Percentiles rank a stretch among this genome's conserved stretches.
Evolutionary conservation across 495 filamentous ascomycete genomes (phyloP).

Genomic region (Penicillium diatomitis): DNA sequence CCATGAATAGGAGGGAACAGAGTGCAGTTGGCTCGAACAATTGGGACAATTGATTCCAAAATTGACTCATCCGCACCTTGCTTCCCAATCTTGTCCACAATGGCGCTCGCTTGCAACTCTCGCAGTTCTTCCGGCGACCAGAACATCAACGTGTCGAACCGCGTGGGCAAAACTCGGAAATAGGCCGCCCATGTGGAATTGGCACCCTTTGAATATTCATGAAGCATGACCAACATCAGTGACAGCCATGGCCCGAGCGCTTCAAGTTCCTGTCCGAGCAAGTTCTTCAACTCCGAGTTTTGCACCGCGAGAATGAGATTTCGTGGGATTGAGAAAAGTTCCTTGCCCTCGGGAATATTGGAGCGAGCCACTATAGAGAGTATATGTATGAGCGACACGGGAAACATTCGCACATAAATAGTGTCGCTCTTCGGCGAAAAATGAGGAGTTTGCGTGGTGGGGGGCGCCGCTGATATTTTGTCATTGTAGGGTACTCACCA

Average conservation of each 20-base stretch:
- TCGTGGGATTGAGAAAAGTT: conserved; percentile 56
- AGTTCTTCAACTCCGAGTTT: conserved; percentile 38
- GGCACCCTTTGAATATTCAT: conserved; percentile 56
- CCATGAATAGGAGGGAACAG: conserved; percentile 38
- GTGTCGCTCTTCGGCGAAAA: too few relatives aligned
- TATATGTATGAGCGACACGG: conserved; percentile 11
- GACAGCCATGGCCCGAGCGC: conserved; percentile 46
- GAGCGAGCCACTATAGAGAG: conserved; percentile 41
- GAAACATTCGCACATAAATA: too few relatives aligned
- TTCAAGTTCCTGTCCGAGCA: conserved; percentile 36
- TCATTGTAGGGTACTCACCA: conserved; percentile 34
- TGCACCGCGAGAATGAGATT: conserved; percentile 43
- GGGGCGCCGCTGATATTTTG: conserved; percentile 2
- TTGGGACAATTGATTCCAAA: conserved; percentile 48
- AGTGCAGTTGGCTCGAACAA: conserved; percentile 38
- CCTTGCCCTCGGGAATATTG: conserved; percentile 52
- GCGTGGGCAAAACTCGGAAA: conserved; percentile 65
- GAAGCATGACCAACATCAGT: conserved; percentile 72
- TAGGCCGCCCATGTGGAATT: conserved; percentile 70
- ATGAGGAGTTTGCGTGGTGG: conserved; percentile 12
- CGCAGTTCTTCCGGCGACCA: conserved; percentile 66
- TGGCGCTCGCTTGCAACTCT: conserved; percentile 67
- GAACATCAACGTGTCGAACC: conserved; percentile 86
- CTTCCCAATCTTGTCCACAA: conserved; percentile 71
- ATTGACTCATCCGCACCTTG: conserved; percentile 63